Evolutionary conservation across 2,329 filamentous ascomycete genomes (phyloP).

Genomic region (Paraconiothyrium brasiliense): DNA sequence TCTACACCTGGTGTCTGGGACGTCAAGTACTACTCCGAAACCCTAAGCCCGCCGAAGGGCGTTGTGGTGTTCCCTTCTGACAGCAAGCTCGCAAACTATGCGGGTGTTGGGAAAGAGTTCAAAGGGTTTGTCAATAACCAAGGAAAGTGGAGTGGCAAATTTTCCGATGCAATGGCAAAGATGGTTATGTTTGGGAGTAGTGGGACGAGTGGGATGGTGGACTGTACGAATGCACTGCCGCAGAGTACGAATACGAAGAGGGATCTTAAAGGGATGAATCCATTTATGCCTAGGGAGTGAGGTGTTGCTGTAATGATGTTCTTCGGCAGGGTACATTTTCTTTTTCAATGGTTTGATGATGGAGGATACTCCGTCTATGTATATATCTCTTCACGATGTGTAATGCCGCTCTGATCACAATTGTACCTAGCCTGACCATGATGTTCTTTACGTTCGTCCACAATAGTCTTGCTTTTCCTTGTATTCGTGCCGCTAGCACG

Average conservation of each 20-base stretch:
- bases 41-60: conserved; percentile 33
- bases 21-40: conserved; percentile 36
- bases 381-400: neutral
- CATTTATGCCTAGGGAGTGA: conserved; percentile 19
- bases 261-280: conserved; percentile 26
- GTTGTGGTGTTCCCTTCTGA: conserved; percentile 44
- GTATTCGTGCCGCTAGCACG: neutral
- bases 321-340: neutral
- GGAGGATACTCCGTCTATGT: too few relatives aligned
- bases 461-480: neutral
- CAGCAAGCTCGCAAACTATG: conserved; percentile 38
- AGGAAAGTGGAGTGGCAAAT: conserved; percentile 47
- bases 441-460: neutral
- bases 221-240: conserved; percentile 34
- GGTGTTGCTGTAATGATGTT: neutral
- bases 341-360: too few relatives aligned
- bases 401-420: neutral
- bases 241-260: conserved; percentile 28
- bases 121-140: conserved; percentile 45
- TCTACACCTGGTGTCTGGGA: conserved; percentile 54
- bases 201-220: conserved; percentile 24
- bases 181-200: conserved; percentile 33
- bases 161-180: conserved; percentile 37
- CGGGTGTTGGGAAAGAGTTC: conserved; percentile 45
- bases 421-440: neutral